Conservation (phyloP, 208 protist species). For the Naegleria gruberi region DNA sequence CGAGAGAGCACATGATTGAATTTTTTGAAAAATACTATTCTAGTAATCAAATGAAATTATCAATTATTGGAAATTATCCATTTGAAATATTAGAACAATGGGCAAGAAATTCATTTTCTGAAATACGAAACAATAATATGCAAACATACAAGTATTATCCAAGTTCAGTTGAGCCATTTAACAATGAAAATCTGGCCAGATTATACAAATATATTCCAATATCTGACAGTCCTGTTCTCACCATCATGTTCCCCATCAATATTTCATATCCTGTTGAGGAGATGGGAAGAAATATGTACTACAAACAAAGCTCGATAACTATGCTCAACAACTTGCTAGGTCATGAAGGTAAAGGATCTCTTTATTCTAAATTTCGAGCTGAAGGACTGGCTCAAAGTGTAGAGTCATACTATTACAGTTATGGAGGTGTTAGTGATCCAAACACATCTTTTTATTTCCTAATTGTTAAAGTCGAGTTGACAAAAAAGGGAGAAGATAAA, state of each 20-base stretch:
- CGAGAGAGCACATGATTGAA: slow-evolving; percentile 50
- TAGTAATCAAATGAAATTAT: slow-evolving; percentile 46
- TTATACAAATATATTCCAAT: background rate
- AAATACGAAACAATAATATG: background rate
- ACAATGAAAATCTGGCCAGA: background rate
- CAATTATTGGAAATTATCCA: slow-evolving; percentile 43
- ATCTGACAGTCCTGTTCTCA: background rate
- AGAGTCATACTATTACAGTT: background rate
- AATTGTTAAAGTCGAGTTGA: slow-evolving; percentile 50
- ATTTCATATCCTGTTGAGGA: background rate
- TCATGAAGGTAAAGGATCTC: slow-evolving; percentile 74
- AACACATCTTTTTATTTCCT: slow-evolving; percentile 30
- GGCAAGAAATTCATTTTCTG: background rate
- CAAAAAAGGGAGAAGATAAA: slow-evolving; percentile 48
- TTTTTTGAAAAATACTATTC: slow-evolving; percentile 63
- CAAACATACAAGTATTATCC: background rate
- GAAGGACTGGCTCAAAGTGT: slow-evolving; percentile 28
- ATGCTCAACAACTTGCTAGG: slow-evolving; percentile 57
- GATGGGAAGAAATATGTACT: background rate
- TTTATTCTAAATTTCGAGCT: slow-evolving; percentile 65
- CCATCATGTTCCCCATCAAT: background rate
- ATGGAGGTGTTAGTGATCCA: background rate
- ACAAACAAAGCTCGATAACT: background rate
- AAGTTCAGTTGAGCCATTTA: background rate
- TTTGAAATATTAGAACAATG: background rate